Base-by-base conservation (phyloP, 1,139 yeast genomes). In the Lodderomyces margitis region DNA sequence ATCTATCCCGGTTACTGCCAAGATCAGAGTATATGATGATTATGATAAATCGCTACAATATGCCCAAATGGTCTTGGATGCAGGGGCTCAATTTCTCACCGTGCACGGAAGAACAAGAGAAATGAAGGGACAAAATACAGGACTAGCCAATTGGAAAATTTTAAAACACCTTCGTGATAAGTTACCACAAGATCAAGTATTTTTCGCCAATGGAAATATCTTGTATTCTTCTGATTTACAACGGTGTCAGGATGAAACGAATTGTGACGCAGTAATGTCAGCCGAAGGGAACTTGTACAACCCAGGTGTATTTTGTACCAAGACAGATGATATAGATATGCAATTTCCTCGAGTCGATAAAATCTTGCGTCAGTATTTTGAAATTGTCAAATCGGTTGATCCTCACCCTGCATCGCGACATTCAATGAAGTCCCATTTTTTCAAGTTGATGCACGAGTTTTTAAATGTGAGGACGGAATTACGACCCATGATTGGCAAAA, bases 51-150 rank as follows among this genome's bases (percentile, higher is more conserved):
- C 95, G 1, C 70, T 94, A 42, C 82, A 76, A 36, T 94, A 94
- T 59, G 98, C 98, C 9, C 81, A 78, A 58, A 83, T 87, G 88
- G 91, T 94, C n/a, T 68, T 92, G 25, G 75, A 75, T 48, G 96
- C 98, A 0, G 98, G 98, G 6, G 98, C 98, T 0, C 97, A 89
- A 63, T 87, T 92, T 57, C 68, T 94, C 34, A 89, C 98, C 1
- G 86, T 94, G 5, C 99, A 94, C 61, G 98, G 98, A 2, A 76
- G 99, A 54, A 86, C 98, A 1, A 74, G 98, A 50, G 98, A 91
- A 48, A 94, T 91, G 95, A 92, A 92, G 62, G 98, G 98, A 4
- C 98, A 91, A 60, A 76, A 80, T 46, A 91, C 98, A 0, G 98
- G 98, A 0, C 66, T 94, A 40, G 98, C 98, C 1, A 91, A 92